Evolutionary conservation across 208 protist genomes (phyloP).

Genomic region (Crithidia expoeki): DNA sequence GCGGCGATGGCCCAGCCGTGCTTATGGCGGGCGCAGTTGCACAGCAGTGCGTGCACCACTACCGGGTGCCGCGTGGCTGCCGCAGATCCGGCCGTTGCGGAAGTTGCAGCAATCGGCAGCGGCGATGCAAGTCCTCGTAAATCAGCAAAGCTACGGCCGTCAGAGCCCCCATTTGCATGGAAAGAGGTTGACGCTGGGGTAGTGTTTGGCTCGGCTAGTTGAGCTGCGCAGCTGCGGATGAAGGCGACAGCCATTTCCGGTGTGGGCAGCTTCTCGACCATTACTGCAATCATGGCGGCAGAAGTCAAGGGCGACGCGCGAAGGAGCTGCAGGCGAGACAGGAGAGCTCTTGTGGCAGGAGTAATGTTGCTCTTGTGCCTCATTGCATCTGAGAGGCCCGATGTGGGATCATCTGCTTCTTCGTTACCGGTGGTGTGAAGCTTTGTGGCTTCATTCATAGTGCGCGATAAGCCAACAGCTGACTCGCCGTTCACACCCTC

Average conservation of each 20-base stretch:
- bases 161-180: background rate
- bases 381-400: background rate
- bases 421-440: no score
- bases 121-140: no score
- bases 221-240: slow-evolving; percentile 37
- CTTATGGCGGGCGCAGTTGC: slow-evolving; percentile 42
- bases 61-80: slow-evolving; percentile 48
- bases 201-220: slow-evolving; percentile 11
- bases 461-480: no score
- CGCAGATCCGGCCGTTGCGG: background rate
- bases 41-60: slow-evolving; percentile 67
- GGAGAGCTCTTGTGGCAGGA: slow-evolving; percentile 5
- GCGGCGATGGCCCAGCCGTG: slow-evolving; percentile 52
- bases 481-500: no score
- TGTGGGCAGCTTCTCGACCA: slow-evolving; percentile 70
- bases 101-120: background rate
- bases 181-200: background rate
- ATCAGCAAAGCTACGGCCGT: background rate
- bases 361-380: background rate
- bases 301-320: slow-evolving; percentile 41
- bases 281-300: slow-evolving; percentile 61
- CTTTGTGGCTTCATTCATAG: no score
- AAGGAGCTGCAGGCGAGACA: slow-evolving; percentile 47
- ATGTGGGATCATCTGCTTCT: no score
- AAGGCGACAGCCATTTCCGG: slow-evolving; percentile 44